phyloP scores from a whole-genome alignment of 768 basidiomycete species.

The Hericium coralloides region DNA sequence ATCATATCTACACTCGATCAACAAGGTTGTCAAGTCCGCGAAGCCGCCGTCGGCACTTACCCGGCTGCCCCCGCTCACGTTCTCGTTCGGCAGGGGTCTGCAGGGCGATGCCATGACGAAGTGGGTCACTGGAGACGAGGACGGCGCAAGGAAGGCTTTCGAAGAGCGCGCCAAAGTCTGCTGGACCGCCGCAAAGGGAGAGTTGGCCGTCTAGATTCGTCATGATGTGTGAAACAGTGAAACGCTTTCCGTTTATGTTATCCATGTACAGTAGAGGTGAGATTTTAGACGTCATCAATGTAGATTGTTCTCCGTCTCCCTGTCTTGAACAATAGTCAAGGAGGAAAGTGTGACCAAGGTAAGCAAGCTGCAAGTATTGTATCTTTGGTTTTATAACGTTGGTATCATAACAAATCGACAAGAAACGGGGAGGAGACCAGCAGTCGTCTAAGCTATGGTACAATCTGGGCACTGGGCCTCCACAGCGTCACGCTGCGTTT shows the following conservation, averaged over 20 bases:
- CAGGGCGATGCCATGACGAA: slow-evolving; percentile 40
- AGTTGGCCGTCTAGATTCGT: slow-evolving; percentile 12
- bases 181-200: slow-evolving; percentile 32
- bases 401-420: no score
- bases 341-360: no score
- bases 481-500: no score
- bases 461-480: no score
- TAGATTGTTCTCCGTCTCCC: neutral
- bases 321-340: no score
- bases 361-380: no score
- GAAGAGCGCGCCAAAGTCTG: slow-evolving; percentile 35
- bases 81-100: slow-evolving; percentile 42
- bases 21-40: slow-evolving; percentile 28
- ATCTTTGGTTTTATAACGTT: no score
- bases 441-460: neutral
- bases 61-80: slow-evolving; percentile 35
- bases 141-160: slow-evolving; percentile 30
- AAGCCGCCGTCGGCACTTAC: slow-evolving; percentile 26
- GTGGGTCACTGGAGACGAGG: slow-evolving; percentile 38
- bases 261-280: neutral
- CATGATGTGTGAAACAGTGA: no score
- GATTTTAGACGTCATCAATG: neutral
- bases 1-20: slow-evolving; percentile 32
- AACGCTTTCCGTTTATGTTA: neutral
- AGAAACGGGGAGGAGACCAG: no score